Conservation (phyloP, 371 early-diverging fungal species). For the Circinella minor region DNA sequence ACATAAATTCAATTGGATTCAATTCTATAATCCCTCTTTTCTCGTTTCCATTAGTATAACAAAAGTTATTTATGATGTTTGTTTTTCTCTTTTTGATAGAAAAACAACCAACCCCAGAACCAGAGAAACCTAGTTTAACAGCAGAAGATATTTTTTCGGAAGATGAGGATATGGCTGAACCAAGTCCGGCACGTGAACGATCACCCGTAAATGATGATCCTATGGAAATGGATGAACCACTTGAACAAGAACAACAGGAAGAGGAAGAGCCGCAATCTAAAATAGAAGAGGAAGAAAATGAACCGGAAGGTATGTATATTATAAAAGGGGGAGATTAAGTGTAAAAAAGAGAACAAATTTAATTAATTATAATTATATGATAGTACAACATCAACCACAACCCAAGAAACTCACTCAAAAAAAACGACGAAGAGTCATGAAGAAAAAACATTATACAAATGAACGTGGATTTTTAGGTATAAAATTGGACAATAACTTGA, state of each 20-base stretch:
- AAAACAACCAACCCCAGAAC: conserved; percentile 8
- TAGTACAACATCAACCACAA: too few relatives aligned
- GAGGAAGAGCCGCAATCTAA: not conserved
- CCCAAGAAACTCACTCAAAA: not conserved
- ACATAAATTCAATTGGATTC: too few relatives aligned
- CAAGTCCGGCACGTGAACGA: not conserved
- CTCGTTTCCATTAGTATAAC: too few relatives aligned
- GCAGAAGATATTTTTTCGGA: conserved; percentile 19
- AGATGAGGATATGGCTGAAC: conserved; percentile 14
- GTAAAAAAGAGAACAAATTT: not conserved
- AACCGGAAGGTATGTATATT: not conserved
- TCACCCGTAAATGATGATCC: not conserved
- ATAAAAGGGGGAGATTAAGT: not conserved
- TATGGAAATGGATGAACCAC: conserved; percentile 6
- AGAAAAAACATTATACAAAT: conserved; percentile 11
- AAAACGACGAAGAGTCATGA: conserved; percentile 1
- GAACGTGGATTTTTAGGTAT: conserved; percentile 12
- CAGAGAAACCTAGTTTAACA: conserved; percentile 1
- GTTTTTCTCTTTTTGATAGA: not conserved
- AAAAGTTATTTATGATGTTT: too few relatives aligned
- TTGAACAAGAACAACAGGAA: not conserved
- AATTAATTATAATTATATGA: too few relatives aligned
- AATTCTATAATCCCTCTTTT: too few relatives aligned
- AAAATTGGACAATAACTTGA: too few relatives aligned
- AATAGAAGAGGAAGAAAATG: not conserved